These are phyloP conservation scores for Bipolaris oryzae DNA, from an alignment of 2,329 filamentous ascomycete genomes.

Conservation along the genomic window DNA sequence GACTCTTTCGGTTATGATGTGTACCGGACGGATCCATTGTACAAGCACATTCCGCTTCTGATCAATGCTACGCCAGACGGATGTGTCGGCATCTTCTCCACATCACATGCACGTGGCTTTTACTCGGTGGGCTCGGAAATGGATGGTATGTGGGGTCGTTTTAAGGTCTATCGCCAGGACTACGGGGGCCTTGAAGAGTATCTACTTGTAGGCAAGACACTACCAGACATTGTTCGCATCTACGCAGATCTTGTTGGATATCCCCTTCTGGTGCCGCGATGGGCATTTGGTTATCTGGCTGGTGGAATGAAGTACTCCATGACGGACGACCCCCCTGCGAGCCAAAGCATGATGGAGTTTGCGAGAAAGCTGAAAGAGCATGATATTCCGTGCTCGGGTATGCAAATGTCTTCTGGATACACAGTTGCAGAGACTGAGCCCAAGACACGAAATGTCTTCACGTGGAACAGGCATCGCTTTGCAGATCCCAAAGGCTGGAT, in stretches of 20 bases:
- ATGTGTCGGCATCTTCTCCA: slow-evolving; percentile 71
- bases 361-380: slow-evolving; percentile 66
- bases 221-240: slow-evolving; percentile 68
- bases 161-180: slow-evolving; percentile 75
- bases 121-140: slow-evolving; percentile 74
- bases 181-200: slow-evolving; percentile 76
- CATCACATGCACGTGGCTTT: slow-evolving; percentile 66
- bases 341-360: slow-evolving; percentile 65
- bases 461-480: slow-evolving; percentile 74
- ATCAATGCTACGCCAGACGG: slow-evolving; percentile 70
- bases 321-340: slow-evolving; percentile 61
- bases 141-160: slow-evolving; percentile 76
- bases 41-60: slow-evolving; percentile 76
- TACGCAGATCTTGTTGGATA: slow-evolving; percentile 73
- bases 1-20: slow-evolving; percentile 77
- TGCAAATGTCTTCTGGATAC: slow-evolving; percentile 76
- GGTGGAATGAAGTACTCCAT: slow-evolving; percentile 69
- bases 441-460: slow-evolving; percentile 73
- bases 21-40: slow-evolving; percentile 72
- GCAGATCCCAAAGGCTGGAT: slow-evolving; percentile 70
- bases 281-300: slow-evolving; percentile 75
- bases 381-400: slow-evolving; percentile 72
- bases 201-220: slow-evolving; percentile 67
- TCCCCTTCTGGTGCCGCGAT: slow-evolving; percentile 70
- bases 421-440: slow-evolving; percentile 70